Evolutionary conservation across 768 basidiomycete species (phyloP).

Genomic region (Podaxis rugospora): DNA sequence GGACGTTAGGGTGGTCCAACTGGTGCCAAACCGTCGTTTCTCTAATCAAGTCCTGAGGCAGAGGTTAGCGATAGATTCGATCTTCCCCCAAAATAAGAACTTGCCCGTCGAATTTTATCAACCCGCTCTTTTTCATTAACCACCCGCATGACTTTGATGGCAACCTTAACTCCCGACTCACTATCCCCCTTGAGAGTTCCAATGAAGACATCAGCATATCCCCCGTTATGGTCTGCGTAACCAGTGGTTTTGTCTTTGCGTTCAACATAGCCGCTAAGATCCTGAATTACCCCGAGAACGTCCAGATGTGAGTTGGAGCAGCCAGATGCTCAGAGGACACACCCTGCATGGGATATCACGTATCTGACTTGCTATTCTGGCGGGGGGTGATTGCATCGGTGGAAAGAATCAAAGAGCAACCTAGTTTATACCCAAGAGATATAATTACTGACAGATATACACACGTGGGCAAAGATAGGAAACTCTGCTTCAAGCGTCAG

Average conservation of each 20-base stretch:
- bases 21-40: constrained; percentile 17
- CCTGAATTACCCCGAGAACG: neutral
- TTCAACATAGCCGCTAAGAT: neutral
- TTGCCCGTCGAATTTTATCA: neutral
- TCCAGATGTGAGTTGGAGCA: neutral
- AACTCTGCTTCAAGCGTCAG: no score
- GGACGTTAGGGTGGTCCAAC: constrained; percentile 16
- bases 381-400: neutral
- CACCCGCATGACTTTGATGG: constrained; percentile 1
- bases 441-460: neutral
- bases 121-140: neutral
- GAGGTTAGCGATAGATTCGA: neutral
- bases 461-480: no score
- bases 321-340: neutral
- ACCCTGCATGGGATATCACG: neutral
- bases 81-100: neutral
- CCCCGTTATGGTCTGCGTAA: neutral
- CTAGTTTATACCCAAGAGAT: neutral
- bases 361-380: neutral
- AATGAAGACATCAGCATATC: neutral
- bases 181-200: neutral
- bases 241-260: neutral
- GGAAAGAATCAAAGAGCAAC: neutral
- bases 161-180: neutral
- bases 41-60: constrained; percentile 2